Evolutionary conservation across 306 rosid genomes (phyloP), one percentile per base, ranked within the genome.

Genomic region (Vicia sativa): DNA sequence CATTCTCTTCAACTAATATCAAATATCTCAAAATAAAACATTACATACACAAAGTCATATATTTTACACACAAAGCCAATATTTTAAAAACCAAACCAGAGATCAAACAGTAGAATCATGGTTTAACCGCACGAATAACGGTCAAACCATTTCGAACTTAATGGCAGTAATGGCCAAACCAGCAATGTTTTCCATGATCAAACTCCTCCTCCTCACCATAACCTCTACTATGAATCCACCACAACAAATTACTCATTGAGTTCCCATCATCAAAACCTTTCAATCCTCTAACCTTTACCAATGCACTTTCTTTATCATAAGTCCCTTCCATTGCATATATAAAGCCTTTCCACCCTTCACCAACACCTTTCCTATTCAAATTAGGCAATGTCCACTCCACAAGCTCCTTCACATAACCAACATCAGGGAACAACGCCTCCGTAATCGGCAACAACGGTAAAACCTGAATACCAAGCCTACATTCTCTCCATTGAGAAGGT

Each of bases 171-270:
- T 49, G 60, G 3, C 48, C 65, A 66, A 72, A 72, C 82, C 82
- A 78, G 37, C 70, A 60, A 1, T 64, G 64, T 72, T 78, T 72
- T 31, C 70, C 78, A 62, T 61, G 25, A 28, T 15, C 76, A 68
- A 65, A 42, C 42, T 56, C 78, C 41, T 73, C 70, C n/a, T 73
- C 71, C 42, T 25, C 77, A 11, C 70, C 63, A n/a, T 73, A 58
- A 12, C 73, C 76, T 78, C 95, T 85, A 37, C 92, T 87, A 29
- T 89, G 85, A 79, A 85, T 64, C 97, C 97, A 92, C 97, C 96
- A 92, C n/a, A 92, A 62, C 1, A 92, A 66, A 80, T 92, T 92
- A 8, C 77, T 71, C 25, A 81, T 74, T 1, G 93, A 87, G 69
- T 81, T 87, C 3, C 98, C 95, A 61, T 89, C 96, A 80, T 92